Percentiles rank a stretch among this genome's conserved stretches.
These are phyloP conservation scores for Hypoxylon sp. DNA, from an alignment of 2,329 filamentous ascomycete species.

Conservation along the genomic window DNA sequence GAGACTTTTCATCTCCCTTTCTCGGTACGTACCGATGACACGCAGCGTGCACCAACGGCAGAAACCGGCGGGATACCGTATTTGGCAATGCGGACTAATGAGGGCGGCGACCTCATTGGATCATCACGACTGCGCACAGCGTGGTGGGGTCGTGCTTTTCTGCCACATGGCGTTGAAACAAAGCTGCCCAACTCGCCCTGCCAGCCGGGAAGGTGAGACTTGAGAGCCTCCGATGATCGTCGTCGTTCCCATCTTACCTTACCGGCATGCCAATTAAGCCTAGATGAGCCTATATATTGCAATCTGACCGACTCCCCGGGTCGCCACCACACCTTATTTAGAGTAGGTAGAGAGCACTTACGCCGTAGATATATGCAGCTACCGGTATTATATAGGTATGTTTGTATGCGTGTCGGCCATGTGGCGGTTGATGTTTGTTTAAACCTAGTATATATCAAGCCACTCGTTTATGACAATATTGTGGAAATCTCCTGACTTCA, in stretches of 20 bases:
- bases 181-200: slow-evolving; percentile 6
- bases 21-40: slow-evolving; percentile 15
- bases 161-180: slow-evolving; percentile 42
- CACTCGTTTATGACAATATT: neutral
- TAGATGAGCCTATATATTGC: slow-evolving; percentile 32
- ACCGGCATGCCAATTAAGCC: slow-evolving; percentile 29
- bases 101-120: slow-evolving; percentile 29
- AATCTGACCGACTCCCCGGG: slow-evolving; percentile 32
- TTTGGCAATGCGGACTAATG: slow-evolving; percentile 40
- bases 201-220: slow-evolving; percentile 13
- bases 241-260: slow-evolving; percentile 18
- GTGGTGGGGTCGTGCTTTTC: slow-evolving; percentile 35
- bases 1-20: slow-evolving; percentile 20
- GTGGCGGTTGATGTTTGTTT: slow-evolving; percentile 10
- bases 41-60: slow-evolving; percentile 33
- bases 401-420: neutral
- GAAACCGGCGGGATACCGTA: slow-evolving; percentile 42
- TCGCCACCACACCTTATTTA: slow-evolving; percentile 21
- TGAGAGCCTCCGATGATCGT: slow-evolving; percentile 39
- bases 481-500: neutral
- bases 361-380: neutral
- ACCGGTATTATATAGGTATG: neutral
- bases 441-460: neutral
- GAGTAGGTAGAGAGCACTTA: neutral
- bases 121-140: neutral